Evolutionary conservation across 257 asterid species (phyloP), one percentile per base, ranked within the genome.

Genomic region (Solanum lycopersicoides): DNA sequence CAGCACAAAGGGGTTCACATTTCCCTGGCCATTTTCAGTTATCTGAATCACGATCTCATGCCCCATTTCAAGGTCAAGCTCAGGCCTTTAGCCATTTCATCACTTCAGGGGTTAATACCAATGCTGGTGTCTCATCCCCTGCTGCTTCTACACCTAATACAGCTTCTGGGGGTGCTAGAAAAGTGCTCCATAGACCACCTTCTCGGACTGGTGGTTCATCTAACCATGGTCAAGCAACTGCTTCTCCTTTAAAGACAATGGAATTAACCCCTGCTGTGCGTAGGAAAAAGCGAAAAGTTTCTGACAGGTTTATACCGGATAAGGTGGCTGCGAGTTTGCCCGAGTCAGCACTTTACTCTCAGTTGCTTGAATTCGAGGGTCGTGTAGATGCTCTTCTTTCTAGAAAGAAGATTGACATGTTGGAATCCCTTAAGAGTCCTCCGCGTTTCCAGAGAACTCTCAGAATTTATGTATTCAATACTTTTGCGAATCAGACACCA

Each of bases 161-260:
- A 30, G 88, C 88, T 6, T 85, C 82, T 45, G 93, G 91, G 53
- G 86, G 93, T 74, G 92, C 88, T 6, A 95, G 93, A 91, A 94
- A 95, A 77, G 86, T 88, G 72, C 89, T 89, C 5, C 92, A 94
- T 14, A 94, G 86, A 90, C 98, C 97, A 12, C 96, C 98, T 56
- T 89, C 99, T 59, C 93, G 98, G 66, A 94, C 92, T 45, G 95
- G 93, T 7, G 88, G 87, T 28, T 83, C 95, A 7, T 73, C 97
- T 60, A 94, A 93, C 87, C 97, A 93, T 66, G 92, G 90, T 4
- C 90, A 88, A 42, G 93, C 93, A 41, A 71, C 93, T 86, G 94
- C 93, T 86, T 94, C 98, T 20, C 97, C 95, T 11, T 93, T 95
- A 94, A 96, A 96, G 89, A 96, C 99, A 21, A 95, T 96, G 98